Conservation (phyloP, 139 green algal species). For the Picochlorum sp. region DNA sequence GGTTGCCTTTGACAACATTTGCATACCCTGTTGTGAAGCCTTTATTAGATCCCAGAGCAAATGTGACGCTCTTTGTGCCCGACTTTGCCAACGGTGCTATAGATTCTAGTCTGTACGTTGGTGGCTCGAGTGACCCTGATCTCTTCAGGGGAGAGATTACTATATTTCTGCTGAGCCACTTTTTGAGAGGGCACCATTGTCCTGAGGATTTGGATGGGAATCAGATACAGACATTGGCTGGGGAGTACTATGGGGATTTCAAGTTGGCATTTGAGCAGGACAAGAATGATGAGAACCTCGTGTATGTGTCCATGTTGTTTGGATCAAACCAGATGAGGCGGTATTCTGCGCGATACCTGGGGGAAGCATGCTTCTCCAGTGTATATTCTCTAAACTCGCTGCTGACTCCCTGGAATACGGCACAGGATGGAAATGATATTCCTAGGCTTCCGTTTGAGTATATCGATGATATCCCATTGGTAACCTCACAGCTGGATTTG, state of each 20-base stretch:
- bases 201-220: slow-evolving; percentile 1
- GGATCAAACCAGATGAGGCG: background rate
- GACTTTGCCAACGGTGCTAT: background rate
- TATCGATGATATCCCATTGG: background rate
- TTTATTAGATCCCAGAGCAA: background rate
- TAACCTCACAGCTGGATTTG: background rate
- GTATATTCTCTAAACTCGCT: background rate
- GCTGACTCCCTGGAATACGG: background rate
- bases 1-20: background rate
- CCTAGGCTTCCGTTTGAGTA: background rate
- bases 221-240: background rate
- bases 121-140: background rate
- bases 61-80: background rate
- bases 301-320: background rate
- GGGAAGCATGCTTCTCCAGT: slow-evolving; percentile 1
- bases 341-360: background rate
- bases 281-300: background rate
- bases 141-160: background rate
- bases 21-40: background rate
- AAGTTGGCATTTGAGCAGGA: background rate
- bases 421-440: background rate
- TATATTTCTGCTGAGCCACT: background rate
- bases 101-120: background rate
- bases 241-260: background rate
- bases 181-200: background rate